These are phyloP conservation scores for Gossypium herbaceum DNA, from an alignment of 345 rosid genomes.

Conservation along the genomic window DNA sequence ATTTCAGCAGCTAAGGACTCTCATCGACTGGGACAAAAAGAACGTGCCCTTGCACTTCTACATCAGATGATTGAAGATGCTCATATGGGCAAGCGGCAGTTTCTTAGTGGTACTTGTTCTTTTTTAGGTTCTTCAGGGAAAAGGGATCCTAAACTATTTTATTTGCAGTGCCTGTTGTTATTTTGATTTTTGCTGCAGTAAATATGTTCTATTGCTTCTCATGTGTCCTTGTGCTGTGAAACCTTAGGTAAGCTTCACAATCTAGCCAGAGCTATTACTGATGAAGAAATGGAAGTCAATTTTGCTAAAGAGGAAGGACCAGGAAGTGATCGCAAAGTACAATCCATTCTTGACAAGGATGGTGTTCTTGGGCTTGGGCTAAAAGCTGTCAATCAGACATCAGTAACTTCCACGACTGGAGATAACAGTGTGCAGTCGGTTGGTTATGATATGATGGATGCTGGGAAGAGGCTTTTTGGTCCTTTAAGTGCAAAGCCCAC, in stretches of 20 bases:
- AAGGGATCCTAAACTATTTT: constrained; percentile 11
- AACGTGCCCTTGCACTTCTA: constrained; percentile 83
- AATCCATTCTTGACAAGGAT: constrained; percentile 46
- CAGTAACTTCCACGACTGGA: constrained; percentile 40
- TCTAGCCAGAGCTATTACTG: constrained; percentile 90
- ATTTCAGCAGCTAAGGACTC: constrained; percentile 58
- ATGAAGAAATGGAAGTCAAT: constrained; percentile 70
- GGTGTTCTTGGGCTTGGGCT: constrained; percentile 93
- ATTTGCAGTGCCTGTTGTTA: constrained; percentile 8
- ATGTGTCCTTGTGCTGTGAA: constrained; percentile 24
- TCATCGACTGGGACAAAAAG: constrained; percentile 75
- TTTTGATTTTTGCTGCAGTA: constrained; percentile 9
- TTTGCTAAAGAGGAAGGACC: constrained; percentile 45
- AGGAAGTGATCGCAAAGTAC: constrained; percentile 34
- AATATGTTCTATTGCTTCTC: constrained; percentile 16
- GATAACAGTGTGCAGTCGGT: constrained; percentile 43
- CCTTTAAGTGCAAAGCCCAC: constrained; percentile 74
- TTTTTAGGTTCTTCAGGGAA: constrained; percentile 14
- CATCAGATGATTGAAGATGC: constrained; percentile 99
- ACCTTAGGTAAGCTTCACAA: constrained; percentile 89
- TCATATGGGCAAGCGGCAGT: constrained; percentile 92
- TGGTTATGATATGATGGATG: constrained; percentile 61
- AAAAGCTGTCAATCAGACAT: constrained; percentile 47
- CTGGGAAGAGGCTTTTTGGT: constrained; percentile 77
- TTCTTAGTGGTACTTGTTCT: constrained; percentile 71